phyloP scores from a whole-genome alignment of 805 yeast genomes.

The Myxozyma sirexii region DNA sequence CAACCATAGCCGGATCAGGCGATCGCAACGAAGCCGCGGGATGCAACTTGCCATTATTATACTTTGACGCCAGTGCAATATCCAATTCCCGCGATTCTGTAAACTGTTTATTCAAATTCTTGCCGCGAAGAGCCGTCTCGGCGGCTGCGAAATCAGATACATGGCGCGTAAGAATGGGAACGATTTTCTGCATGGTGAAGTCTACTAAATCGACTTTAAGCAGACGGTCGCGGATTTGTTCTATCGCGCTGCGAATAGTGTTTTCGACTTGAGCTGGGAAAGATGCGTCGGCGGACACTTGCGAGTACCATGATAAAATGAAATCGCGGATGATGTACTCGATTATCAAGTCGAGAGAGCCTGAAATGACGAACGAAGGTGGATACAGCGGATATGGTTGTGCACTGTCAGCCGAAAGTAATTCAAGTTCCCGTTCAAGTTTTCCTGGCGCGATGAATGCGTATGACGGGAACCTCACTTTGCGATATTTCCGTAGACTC shows the following conservation, averaged over 20 bases:
- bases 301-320: slow-evolving; percentile 57
- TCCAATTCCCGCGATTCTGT: slow-evolving; percentile 47
- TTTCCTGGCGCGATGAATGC: slow-evolving; percentile 25
- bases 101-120: slow-evolving; percentile 37
- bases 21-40: slow-evolving; percentile 52
- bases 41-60: slow-evolving; percentile 59
- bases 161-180: slow-evolving; percentile 72
- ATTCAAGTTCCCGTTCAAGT: slow-evolving; percentile 19
- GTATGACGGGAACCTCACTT: slow-evolving; percentile 30
- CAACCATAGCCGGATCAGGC: slow-evolving; percentile 46
- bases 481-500: slow-evolving; percentile 15
- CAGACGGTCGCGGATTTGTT: slow-evolving; percentile 49
- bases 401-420: slow-evolving; percentile 12
- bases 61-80: slow-evolving; percentile 48
- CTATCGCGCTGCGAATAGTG: slow-evolving; percentile 50
- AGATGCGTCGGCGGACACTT: slow-evolving; percentile 48
- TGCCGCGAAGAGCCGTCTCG: slow-evolving; percentile 41
- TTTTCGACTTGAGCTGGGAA: slow-evolving; percentile 50
- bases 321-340: slow-evolving; percentile 55
- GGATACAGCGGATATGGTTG: slow-evolving; percentile 43
- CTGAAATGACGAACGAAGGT: slow-evolving; percentile 57
- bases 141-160: slow-evolving; percentile 54
- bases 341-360: slow-evolving; percentile 54
- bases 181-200: slow-evolving; percentile 56
- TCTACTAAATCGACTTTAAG: slow-evolving; percentile 55